Evolutionary conservation across 2,329 filamentous ascomycete genomes (phyloP).

Genomic region (Epichloe bromicola): DNA sequence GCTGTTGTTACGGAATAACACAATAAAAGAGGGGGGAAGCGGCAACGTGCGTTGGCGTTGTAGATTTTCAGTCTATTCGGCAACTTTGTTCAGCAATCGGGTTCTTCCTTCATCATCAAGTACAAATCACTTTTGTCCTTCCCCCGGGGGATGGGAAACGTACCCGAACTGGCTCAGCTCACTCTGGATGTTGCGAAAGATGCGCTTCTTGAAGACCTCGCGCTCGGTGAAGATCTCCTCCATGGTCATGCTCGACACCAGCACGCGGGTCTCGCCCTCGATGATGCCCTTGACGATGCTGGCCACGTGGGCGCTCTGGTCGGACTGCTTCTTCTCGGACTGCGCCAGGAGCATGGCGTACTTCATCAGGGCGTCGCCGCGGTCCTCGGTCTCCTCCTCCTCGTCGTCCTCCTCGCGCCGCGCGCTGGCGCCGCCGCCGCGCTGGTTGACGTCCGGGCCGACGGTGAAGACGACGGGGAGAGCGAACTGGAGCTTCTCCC

Average conservation of each 20-base stretch:
- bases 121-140: not conserved
- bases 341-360: conserved; percentile 71
- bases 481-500: conserved; percentile 70
- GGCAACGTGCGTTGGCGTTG: conserved; percentile 38
- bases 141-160: not conserved
- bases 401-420: conserved; percentile 1
- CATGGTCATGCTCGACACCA: conserved; percentile 85
- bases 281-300: conserved; percentile 86
- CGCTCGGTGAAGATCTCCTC: conserved; percentile 75
- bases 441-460: conserved; percentile 58
- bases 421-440: conserved; percentile 29
- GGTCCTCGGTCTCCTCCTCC: conserved; percentile 30
- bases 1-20: not conserved
- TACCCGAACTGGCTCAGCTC: conserved; percentile 59
- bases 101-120: not conserved
- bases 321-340: conserved; percentile 33
- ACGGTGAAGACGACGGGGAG: conserved; percentile 79
- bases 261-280: conserved; percentile 72
- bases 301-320: conserved; percentile 49
- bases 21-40: not conserved
- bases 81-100: not conserved
- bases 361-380: conserved; percentile 57
- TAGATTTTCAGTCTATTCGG: conserved; percentile 48
- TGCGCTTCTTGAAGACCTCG: conserved; percentile 63
- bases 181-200: conserved; percentile 62